Percentiles rank a stretch among this genome's conserved stretches.
Evolutionary conservation across 2,329 filamentous ascomycete genomes (phyloP).

Genomic region (Colletotrichum filicis): DNA sequence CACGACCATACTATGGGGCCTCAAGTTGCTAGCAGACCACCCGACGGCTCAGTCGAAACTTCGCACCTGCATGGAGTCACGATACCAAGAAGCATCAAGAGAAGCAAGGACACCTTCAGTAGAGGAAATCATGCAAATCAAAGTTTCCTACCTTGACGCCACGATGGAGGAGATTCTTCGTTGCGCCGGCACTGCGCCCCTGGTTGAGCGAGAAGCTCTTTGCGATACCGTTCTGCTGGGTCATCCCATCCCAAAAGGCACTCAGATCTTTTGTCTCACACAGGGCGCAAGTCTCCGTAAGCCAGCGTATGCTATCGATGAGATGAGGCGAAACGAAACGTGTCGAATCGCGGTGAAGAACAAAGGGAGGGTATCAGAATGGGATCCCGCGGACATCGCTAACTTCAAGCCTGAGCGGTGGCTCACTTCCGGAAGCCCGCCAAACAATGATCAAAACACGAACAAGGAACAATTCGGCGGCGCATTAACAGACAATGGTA

Average conservation of each 20-base stretch:
- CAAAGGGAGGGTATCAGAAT: conserved; percentile 20
- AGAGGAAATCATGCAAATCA: conserved; percentile 36
- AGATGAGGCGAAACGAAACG: conserved; percentile 39
- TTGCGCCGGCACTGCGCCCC: conserved; percentile 36
- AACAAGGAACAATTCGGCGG: neutral
- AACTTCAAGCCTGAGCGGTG: conserved; percentile 20
- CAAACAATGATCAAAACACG: too few relatives aligned
- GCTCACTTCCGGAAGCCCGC: neutral
- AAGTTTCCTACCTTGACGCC: conserved; percentile 43
- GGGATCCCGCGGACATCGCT: conserved; percentile 9
- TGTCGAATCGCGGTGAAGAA: conserved; percentile 34
- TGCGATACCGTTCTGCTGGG: conserved; percentile 41
- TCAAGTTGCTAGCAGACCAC: conserved; percentile 34
- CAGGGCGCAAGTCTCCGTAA: conserved; percentile 41
- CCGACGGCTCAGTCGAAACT: neutral
- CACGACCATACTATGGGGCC: conserved; percentile 42
- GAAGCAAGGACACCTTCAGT: conserved; percentile 36
- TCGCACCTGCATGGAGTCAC: neutral
- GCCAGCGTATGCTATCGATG: conserved; percentile 41
- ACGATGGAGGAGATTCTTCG: conserved; percentile 44
- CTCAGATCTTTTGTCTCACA: conserved; percentile 41
- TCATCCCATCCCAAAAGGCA: conserved; percentile 40
- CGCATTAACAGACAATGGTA: neutral
- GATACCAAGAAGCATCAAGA: conserved; percentile 35
- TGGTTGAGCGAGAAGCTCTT: conserved; percentile 39